phyloP scores from a whole-genome alignment of 2,329 filamentous ascomycete genomes.

The Cladosporium sp. region DNA sequence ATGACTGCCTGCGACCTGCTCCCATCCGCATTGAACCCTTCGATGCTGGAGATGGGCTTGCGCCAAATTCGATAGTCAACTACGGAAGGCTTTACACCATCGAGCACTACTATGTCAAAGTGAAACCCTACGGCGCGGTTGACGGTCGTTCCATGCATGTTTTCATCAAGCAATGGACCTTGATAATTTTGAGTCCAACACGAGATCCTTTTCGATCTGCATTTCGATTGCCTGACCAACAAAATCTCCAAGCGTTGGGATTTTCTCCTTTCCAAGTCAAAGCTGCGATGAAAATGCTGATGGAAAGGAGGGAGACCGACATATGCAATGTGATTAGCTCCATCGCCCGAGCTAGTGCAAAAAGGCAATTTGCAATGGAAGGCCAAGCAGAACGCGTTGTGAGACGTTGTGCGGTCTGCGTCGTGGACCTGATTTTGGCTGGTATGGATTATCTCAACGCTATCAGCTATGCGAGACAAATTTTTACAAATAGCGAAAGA shows the following conservation, averaged over 20 bases:
- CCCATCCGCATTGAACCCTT: slow-evolving; percentile 1
- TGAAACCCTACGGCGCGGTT: slow-evolving; percentile 7
- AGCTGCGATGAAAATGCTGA: neutral
- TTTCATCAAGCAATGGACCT: neutral
- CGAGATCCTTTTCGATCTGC: neutral
- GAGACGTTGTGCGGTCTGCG: neutral
- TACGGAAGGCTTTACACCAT: slow-evolving; percentile 13
- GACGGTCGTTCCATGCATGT: neutral
- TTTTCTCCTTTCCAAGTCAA: neutral
- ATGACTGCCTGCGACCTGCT: neutral
- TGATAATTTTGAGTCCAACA: neutral
- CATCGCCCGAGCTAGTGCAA: neutral
- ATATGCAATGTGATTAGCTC: neutral
- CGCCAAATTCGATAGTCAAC: slow-evolving; percentile 8
- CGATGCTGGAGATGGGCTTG: neutral
- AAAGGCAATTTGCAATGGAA: no score
- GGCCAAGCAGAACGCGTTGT: no score
- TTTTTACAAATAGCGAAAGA: no score
- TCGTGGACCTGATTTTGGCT: neutral
- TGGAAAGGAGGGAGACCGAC: neutral
- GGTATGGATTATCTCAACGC: neutral
- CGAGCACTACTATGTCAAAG: slow-evolving; percentile 14
- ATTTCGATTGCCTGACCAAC: neutral
- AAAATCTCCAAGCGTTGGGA: neutral
- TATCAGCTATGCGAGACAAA: neutral